Evolutionary conservation across 2,329 filamentous ascomycete species (phyloP).

Genomic region (Thielaviopsis punctulata): DNA sequence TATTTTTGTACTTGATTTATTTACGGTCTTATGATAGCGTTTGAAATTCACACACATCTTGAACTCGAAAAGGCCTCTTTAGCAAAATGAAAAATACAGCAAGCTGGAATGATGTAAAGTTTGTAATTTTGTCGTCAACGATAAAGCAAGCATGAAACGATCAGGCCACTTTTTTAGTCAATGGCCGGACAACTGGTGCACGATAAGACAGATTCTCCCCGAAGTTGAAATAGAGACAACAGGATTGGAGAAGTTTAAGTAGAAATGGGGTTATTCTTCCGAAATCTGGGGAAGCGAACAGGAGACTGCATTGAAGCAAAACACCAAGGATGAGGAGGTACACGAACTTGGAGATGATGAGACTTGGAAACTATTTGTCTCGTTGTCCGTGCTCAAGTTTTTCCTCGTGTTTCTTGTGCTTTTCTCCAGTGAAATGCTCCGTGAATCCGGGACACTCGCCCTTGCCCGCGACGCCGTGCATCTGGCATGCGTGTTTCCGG

Average conservation of each 20-base stretch:
- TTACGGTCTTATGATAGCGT: not conserved
- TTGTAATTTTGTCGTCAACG: not conserved
- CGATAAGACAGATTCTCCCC: not conserved
- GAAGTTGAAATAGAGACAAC: not conserved
- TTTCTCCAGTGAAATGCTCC: conserved; percentile 16
- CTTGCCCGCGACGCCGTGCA: conserved; percentile 24
- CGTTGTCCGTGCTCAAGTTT: not conserved
- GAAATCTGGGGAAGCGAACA: not conserved
- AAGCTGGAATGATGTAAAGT: not conserved
- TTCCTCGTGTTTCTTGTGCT: not conserved
- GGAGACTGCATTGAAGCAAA: not conserved
- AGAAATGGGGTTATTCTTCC: not conserved
- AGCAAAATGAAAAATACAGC: not conserved
- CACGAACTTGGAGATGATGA: no score
- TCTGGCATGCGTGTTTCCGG: conserved; percentile 33
- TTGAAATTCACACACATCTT: not conserved
- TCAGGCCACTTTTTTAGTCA: not conserved
- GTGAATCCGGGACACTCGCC: conserved; percentile 26
- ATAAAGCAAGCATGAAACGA: not conserved
- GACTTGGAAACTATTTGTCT: no score
- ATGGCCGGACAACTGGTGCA: no score
- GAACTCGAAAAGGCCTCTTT: no score
- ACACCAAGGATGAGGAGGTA: no score
- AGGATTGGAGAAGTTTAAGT: not conserved
- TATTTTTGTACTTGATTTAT: not conserved